Evolutionary conservation across 1,284 basidiomycete species (phyloP).

Genomic region (Lentinula novae-zelandiae): DNA sequence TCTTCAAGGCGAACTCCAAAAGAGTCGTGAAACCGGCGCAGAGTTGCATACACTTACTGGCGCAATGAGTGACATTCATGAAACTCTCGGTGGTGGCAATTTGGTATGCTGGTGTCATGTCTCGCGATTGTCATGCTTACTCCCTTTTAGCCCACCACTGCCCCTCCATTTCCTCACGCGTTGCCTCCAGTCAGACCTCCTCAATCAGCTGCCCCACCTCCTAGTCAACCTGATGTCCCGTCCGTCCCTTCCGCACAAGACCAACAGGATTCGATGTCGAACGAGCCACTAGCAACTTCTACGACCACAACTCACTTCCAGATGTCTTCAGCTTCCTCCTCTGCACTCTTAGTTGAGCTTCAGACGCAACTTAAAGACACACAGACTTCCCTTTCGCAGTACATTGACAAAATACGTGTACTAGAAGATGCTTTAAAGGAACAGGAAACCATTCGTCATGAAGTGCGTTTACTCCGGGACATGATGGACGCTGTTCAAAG

Average conservation of each 20-base stretch:
- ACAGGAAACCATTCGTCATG: conserved; percentile 82
- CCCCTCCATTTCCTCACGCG: conserved; percentile 56
- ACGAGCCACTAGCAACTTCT: conserved; percentile 19
- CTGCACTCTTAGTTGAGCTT: conserved; percentile 52
- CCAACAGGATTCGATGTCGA: conserved; percentile 22
- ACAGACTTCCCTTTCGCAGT: conserved; percentile 72
- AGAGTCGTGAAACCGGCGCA: conserved; percentile 90
- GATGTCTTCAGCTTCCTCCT: conserved; percentile 24
- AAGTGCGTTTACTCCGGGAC: conserved; percentile 71
- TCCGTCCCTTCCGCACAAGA: conserved; percentile 6
- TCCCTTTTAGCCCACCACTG: conserved; percentile 19
- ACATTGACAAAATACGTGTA: conserved; percentile 83
- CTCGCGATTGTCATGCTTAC: conserved; percentile 10
- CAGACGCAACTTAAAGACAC: conserved; percentile 87
- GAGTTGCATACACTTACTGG: conserved; percentile 80
- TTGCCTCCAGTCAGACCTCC: conserved; percentile 65
- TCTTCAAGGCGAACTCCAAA: conserved; percentile 86
- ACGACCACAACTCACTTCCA: conserved; percentile 35
- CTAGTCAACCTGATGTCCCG: neutral
- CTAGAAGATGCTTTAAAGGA: conserved; percentile 84
- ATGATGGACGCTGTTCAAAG: conserved; percentile 49
- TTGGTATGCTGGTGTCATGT: conserved; percentile 47
- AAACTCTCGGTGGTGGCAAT: conserved; percentile 79
- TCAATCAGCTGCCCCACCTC: conserved; percentile 29
- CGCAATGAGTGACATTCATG: conserved; percentile 90